A percentile compares a stretch with the other conserved stretches of the same genome.
phyloP scores from a whole-genome alignment of 2,329 filamentous ascomycete genomes.

The Monosporascus cannonballus region DNA sequence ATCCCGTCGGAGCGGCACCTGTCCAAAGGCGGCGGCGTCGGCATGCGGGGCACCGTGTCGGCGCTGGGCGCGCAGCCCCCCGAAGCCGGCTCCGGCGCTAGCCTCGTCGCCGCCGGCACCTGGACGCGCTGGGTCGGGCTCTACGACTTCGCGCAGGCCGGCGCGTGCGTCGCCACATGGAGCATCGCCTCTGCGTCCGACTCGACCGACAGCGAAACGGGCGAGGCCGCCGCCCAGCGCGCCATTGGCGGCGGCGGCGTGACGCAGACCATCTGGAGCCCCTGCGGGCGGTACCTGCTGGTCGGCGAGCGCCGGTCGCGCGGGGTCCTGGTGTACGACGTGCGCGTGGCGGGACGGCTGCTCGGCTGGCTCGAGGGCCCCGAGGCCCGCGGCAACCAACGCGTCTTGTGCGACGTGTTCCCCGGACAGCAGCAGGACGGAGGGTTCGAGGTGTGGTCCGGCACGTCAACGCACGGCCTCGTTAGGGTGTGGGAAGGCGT shows the following conservation, averaged over 20 bases:
- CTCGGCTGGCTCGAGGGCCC: conserved; percentile 49
- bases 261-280: conserved; percentile 54
- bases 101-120: conserved; percentile 54
- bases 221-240: conserved; percentile 9
- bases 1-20: conserved; percentile 55
- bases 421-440: conserved; percentile 25
- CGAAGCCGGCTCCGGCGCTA: conserved; percentile 22
- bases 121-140: conserved; percentile 58
- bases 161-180: conserved; percentile 53
- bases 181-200: conserved; percentile 48
- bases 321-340: conserved; percentile 56
- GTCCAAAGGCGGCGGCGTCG: conserved; percentile 54
- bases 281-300: conserved; percentile 57
- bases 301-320: conserved; percentile 52
- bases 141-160: conserved; percentile 53
- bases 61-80: conserved; percentile 43
- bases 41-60: conserved; percentile 58
- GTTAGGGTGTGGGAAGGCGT: conserved; percentile 56
- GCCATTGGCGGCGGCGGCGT: conserved; percentile 57
- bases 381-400: conserved; percentile 46
- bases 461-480: conserved; percentile 42
- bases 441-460: conserved; percentile 59
- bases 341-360: conserved; percentile 52
- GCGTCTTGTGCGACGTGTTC: conserved; percentile 50
- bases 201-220: conserved; percentile 10